phyloP scores from a whole-genome alignment of 1,139 yeast species.

The Suhomyces chickasaworum region DNA sequence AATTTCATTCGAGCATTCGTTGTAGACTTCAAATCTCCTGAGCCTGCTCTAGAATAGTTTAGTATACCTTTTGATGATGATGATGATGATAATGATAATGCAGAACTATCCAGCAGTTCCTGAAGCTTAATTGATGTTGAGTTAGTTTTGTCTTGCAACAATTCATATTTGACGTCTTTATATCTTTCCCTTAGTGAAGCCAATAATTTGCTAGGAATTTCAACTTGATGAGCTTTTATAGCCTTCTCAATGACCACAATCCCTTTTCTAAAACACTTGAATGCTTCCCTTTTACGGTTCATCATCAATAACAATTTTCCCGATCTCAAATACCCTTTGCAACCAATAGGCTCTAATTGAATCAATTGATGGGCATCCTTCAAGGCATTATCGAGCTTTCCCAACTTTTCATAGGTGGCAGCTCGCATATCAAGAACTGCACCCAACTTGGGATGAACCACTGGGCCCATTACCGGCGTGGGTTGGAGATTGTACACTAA shows the following conservation, averaged over 20 bases:
- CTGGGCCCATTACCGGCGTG: constrained; percentile 32
- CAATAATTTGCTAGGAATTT: constrained; percentile 33
- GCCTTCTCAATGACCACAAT: constrained; percentile 32
- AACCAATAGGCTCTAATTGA: constrained; percentile 52
- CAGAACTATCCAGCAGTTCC: background rate
- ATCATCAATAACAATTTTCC: constrained; percentile 45
- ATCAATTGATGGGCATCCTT: constrained; percentile 47
- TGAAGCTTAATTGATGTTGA: background rate
- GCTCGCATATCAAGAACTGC: constrained; percentile 53
- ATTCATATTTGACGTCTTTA: constrained; percentile 22
- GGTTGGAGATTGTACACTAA: constrained; percentile 23
- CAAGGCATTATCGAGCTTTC: constrained; percentile 41
- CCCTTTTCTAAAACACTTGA: constrained; percentile 45
- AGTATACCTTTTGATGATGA: background rate
- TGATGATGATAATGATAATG: too few relatives aligned
- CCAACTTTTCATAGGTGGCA: constrained; percentile 58
- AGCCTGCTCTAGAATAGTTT: background rate
- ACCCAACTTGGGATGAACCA: constrained; percentile 31
- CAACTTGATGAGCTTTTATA: constrained; percentile 22
- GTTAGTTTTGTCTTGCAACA: background rate
- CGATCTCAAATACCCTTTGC: constrained; percentile 60
- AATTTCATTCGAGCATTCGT: background rate
- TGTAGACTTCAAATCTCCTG: background rate
- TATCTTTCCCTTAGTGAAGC: constrained; percentile 29
- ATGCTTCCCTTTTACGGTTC: constrained; percentile 44